A percentile compares a stretch with the other conserved stretches of the same genome.
Evolutionary conservation across 1,284 basidiomycete species (phyloP).

Genomic region (Agaricales sp.): DNA sequence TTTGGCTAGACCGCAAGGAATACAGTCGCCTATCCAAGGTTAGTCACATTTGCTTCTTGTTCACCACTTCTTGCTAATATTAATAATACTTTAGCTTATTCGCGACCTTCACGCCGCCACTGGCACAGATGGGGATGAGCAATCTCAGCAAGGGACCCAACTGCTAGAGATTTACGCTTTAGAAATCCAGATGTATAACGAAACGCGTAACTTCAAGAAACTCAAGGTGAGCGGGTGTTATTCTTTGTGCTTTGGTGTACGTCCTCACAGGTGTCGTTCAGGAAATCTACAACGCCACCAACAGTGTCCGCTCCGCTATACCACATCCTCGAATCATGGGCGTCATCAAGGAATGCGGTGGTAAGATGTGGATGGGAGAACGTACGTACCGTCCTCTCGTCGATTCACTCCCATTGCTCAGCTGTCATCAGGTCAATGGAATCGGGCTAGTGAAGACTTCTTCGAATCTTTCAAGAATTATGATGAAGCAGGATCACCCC

Average conservation of each 20-base stretch:
- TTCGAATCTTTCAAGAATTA: conserved; percentile 99
- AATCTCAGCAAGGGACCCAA: conserved; percentile 84
- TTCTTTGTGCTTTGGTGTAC: conserved; percentile 1
- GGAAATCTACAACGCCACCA: conserved; percentile 96
- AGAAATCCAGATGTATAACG: conserved; percentile 99
- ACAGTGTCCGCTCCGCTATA: conserved; percentile 90
- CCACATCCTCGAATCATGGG: conserved; percentile 99
- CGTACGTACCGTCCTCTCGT: conserved; percentile 39
- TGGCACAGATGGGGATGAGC: conserved; percentile 63
- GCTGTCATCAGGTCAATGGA: conserved; percentile 73
- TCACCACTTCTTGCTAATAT: conserved; percentile 3
- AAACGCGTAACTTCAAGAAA: conserved; percentile 91
- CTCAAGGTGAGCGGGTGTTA: conserved; percentile 54
- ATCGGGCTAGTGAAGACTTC: conserved; percentile 93
- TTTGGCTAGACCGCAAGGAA: conserved; percentile 95
- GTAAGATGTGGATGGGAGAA: conserved; percentile 99
- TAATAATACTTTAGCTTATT: conserved; percentile 40
- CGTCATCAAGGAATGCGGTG: conserved; percentile 97
- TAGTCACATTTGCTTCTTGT: conserved; percentile 12
- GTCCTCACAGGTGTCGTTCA: conserved; percentile 19
- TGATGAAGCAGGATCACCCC: conserved; percentile 94
- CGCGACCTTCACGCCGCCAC: conserved; percentile 65
- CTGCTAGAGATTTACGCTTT: conserved; percentile 97
- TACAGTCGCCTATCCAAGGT: conserved; percentile 79
- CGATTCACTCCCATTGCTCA: not conserved